Percentiles rank a stretch among this genome's conserved stretches.
Evolutionary conservation across 2,329 filamentous ascomycete genomes (phyloP).

Genomic region (Pseudogymnoascus sp.): DNA sequence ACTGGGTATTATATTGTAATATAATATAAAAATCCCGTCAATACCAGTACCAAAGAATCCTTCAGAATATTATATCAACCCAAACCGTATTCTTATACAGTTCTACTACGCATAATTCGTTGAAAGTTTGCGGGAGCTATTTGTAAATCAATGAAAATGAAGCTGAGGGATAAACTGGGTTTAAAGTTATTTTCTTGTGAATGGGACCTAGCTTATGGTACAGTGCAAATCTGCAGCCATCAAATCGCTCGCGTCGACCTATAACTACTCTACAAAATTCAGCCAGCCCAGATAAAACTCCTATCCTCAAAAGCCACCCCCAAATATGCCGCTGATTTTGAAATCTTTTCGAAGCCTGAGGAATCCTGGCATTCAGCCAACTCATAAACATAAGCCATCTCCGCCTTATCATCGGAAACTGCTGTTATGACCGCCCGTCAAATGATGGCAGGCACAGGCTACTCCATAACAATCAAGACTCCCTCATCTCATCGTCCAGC

Average conservation of each 20-base stretch:
- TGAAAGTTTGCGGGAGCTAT: too few species aligned
- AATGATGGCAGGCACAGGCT: neutral
- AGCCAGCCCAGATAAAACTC: neutral
- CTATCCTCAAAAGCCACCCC: neutral
- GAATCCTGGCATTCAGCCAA: neutral
- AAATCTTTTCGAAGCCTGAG: neutral
- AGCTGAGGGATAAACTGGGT: too few species aligned
- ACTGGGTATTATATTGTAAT: neutral
- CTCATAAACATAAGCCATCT: neutral
- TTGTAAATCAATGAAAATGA: neutral
- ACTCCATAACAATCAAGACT: neutral
- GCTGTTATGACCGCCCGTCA: neutral
- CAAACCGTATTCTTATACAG: too few species aligned
- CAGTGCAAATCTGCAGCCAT: neutral
- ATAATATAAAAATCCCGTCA: too few species aligned
- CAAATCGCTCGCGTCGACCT: neutral
- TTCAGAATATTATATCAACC: too few species aligned
- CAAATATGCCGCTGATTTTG: neutral
- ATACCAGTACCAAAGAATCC: too few species aligned
- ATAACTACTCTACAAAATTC: neutral
- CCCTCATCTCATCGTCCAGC: neutral
- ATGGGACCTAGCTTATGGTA: neutral
- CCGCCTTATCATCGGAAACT: neutral
- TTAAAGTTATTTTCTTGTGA: neutral
- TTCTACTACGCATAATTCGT: too few species aligned